phyloP scores from a whole-genome alignment of 139 green algal species.

The Yamagishiella unicocca region DNA sequence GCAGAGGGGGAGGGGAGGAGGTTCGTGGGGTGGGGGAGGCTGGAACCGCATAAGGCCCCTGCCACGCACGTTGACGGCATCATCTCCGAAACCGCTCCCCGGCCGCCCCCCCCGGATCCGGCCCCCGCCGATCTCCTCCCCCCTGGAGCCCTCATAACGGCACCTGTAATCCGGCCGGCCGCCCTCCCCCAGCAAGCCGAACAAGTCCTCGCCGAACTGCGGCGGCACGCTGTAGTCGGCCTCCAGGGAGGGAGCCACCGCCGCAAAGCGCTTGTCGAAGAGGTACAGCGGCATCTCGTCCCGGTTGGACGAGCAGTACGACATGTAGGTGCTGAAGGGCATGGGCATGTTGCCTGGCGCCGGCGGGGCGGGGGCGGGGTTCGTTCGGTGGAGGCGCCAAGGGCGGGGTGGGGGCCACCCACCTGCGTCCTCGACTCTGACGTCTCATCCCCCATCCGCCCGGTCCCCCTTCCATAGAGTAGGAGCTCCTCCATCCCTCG shows the following conservation, averaged over 20 bases:
- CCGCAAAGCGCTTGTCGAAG: conserved; percentile 84
- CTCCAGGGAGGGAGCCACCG: conserved; percentile 71
- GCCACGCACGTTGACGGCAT: too few species aligned
- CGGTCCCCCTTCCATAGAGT: neutral
- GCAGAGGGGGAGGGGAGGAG: too few species aligned
- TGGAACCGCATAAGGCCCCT: too few species aligned
- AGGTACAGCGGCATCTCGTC: conserved; percentile 85
- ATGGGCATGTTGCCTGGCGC: conserved; percentile 76
- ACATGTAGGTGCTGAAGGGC: conserved; percentile 82
- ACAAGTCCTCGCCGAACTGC: conserved; percentile 90
- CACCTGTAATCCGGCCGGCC: conserved; percentile 81
- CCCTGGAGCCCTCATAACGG: too few species aligned
- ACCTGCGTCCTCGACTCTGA: neutral
- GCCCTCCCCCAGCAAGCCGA: conserved; percentile 76
- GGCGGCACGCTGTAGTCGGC: conserved; percentile 79
- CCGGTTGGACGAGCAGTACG: conserved; percentile 59
- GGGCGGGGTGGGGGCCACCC: neutral
- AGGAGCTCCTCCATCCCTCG: neutral
- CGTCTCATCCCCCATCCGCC: neutral
- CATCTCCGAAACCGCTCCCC: too few species aligned
- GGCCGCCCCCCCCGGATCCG: too few species aligned
- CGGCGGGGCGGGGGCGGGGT: neutral
- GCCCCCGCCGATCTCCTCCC: too few species aligned
- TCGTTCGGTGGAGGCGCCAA: neutral
- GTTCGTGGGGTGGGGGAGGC: too few species aligned